Percentiles rank a stretch among this genome's conserved stretches.
Evolutionary conservation across 129 eudicot species (phyloP).

Genomic region (Flaveria ramosissima): DNA sequence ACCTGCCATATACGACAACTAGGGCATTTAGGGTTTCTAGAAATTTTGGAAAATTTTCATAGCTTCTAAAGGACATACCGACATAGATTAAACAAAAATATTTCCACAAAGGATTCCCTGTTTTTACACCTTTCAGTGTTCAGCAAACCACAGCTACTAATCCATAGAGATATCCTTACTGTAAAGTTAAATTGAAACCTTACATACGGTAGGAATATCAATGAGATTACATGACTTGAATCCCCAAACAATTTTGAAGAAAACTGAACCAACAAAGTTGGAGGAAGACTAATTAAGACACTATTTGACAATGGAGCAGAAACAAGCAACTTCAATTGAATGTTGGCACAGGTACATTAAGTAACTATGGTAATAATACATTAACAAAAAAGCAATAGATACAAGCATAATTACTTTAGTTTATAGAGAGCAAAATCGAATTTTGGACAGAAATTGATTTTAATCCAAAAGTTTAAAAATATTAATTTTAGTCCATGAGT

Average conservation of each 20-base stretch:
- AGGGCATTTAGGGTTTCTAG: neutral
- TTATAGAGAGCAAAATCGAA: too few relatives aligned
- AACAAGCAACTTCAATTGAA: conserved; percentile 13
- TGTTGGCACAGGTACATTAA: neutral
- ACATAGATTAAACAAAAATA: neutral
- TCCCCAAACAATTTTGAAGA: neutral
- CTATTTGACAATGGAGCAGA: conserved; percentile 11
- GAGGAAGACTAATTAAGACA: conserved; percentile 12
- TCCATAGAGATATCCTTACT: conserved; percentile 10
- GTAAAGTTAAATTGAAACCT: neutral
- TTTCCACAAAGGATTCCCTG: neutral
- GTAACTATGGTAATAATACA: conserved; percentile 1
- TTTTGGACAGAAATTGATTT: too few relatives aligned
- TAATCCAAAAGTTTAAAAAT: too few relatives aligned
- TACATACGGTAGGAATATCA: conserved; percentile 11
- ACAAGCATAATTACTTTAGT: too few relatives aligned
- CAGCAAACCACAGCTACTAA: conserved; percentile 3
- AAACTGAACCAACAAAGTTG: neutral
- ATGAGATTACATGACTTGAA: neutral
- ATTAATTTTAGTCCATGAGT: too few relatives aligned
- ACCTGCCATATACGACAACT: neutral
- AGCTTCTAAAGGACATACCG: neutral
- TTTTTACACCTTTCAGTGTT: conserved; percentile 3
- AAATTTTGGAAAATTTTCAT: neutral
- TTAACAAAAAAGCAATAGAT: neutral